A percentile compares a stretch with the other conserved stretches of the same genome.
Conservation (phyloP, 306 rosid genomes). For the Coriaria nepalensis region DNA sequence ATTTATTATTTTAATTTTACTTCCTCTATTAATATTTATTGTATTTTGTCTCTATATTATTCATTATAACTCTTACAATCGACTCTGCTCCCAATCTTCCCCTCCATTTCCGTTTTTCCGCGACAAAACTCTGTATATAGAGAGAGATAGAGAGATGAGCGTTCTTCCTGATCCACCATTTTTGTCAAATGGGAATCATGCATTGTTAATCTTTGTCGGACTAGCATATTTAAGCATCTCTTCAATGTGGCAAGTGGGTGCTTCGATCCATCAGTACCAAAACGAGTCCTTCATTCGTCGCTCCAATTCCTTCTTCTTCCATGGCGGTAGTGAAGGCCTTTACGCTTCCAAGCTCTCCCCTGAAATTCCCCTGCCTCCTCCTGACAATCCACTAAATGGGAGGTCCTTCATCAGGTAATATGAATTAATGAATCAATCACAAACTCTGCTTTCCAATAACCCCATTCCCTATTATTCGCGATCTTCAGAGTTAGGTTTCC, state of each 20-base stretch:
- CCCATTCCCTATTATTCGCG: too few species aligned
- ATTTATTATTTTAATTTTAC: too few species aligned
- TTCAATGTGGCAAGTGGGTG: constrained; percentile 25
- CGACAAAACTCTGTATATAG: too few species aligned
- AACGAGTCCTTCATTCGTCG: constrained; percentile 46
- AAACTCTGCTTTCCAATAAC: neutral
- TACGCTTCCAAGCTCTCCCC: constrained; percentile 34
- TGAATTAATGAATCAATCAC: constrained; percentile 6
- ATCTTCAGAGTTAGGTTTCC: neutral
- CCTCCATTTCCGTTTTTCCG: too few species aligned
- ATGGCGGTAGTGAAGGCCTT: constrained; percentile 80
- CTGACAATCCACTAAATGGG: constrained; percentile 43
- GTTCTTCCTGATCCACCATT: too few species aligned
- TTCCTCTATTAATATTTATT: too few species aligned
- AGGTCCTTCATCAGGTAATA: constrained; percentile 58
- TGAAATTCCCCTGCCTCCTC: constrained; percentile 14
- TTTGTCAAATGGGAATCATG: constrained; percentile 13
- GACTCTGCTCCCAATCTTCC: too few species aligned
- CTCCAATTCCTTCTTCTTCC: constrained; percentile 66
- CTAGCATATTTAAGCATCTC: constrained; percentile 13
- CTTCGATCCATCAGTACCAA: constrained; percentile 68
- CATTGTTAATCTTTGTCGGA: neutral
- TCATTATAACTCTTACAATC: too few species aligned
- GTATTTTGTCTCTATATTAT: too few species aligned
- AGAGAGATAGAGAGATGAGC: too few species aligned